Evolutionary conservation across 345 rosid genomes (phyloP).

Genomic region (Psidium friedrichsthalianum): DNA sequence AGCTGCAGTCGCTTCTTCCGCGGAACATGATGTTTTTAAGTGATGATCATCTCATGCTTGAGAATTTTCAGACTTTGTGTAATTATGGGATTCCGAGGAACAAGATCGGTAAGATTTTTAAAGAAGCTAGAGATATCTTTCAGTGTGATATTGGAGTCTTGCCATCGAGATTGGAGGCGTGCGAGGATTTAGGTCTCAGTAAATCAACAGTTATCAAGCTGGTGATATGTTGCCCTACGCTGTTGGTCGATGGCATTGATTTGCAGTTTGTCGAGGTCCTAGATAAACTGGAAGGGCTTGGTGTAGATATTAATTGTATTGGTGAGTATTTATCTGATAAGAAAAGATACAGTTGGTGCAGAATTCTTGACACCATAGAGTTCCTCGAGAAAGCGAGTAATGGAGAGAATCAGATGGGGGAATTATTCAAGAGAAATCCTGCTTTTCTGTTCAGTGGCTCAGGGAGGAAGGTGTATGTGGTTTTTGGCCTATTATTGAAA

Average conservation of each 20-base stretch:
- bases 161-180: slow-evolving; percentile 31
- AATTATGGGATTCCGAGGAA: slow-evolving; percentile 63
- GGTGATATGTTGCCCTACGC: slow-evolving; percentile 41
- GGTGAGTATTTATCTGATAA: slow-evolving; percentile 24
- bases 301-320: slow-evolving; percentile 46
- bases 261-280: slow-evolving; percentile 34
- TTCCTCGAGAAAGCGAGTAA: slow-evolving; percentile 56
- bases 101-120: slow-evolving; percentile 57
- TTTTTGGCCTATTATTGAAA: slow-evolving; percentile 55
- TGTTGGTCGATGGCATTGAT: slow-evolving; percentile 43
- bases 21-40: slow-evolving; percentile 32
- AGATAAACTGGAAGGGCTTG: slow-evolving; percentile 31
- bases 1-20: slow-evolving; percentile 36
- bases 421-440: slow-evolving; percentile 38
- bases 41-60: slow-evolving; percentile 52
- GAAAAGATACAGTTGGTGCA: slow-evolving; percentile 43
- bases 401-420: slow-evolving; percentile 33
- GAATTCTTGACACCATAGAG: slow-evolving; percentile 42
- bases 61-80: slow-evolving; percentile 48
- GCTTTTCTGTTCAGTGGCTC: slow-evolving; percentile 49
- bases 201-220: slow-evolving; percentile 43
- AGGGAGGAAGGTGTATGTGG: slow-evolving; percentile 43
- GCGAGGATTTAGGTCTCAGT: slow-evolving; percentile 53
- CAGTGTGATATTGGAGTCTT: slow-evolving; percentile 30
- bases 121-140: slow-evolving; percentile 53